A percentile compares a stretch with the other conserved stretches of the same genome.
Conservation (phyloP, 805 yeast species). For the Ascoidea asiatica region DNA sequence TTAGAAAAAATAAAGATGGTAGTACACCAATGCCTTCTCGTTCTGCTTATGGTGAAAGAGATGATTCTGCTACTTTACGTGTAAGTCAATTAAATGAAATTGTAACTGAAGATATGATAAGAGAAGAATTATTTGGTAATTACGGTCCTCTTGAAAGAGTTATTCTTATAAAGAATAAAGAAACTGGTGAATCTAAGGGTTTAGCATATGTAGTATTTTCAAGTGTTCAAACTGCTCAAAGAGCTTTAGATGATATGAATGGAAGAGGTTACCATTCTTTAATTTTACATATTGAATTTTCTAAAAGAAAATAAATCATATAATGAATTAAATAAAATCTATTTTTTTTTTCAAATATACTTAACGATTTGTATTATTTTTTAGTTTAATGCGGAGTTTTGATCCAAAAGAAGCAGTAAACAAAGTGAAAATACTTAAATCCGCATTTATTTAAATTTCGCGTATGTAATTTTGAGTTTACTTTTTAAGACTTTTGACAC, state of each 20-base stretch:
- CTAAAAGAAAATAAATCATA: constrained; percentile 20
- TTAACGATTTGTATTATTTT: too few species aligned
- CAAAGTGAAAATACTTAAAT: too few species aligned
- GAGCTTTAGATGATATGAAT: constrained; percentile 61
- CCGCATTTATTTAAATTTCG: too few species aligned
- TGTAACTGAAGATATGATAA: constrained; percentile 71
- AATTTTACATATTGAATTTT: constrained; percentile 58
- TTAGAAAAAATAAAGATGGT: constrained; percentile 27
- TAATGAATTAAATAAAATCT: too few species aligned
- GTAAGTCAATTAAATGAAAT: constrained; percentile 81
- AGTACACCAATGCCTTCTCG: constrained; percentile 19
- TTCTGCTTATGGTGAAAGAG: constrained; percentile 24
- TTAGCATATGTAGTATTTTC: constrained; percentile 85
- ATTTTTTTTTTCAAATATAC: too few species aligned
- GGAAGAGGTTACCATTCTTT: constrained; percentile 89
- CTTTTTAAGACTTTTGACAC: too few species aligned
- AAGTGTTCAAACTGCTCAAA: constrained; percentile 54
- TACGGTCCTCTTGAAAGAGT: constrained; percentile 54
- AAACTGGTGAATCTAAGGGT: constrained; percentile 90
- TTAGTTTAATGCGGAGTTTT: too few species aligned
- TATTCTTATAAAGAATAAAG: constrained; percentile 78
- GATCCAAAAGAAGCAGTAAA: too few species aligned
- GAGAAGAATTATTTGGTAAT: constrained; percentile 53
- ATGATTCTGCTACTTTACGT: constrained; percentile 74
- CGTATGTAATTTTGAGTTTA: too few species aligned